Base-by-base conservation (phyloP, 768 basidiomycete genomes). In the Tricholoma saponaceum region DNA sequence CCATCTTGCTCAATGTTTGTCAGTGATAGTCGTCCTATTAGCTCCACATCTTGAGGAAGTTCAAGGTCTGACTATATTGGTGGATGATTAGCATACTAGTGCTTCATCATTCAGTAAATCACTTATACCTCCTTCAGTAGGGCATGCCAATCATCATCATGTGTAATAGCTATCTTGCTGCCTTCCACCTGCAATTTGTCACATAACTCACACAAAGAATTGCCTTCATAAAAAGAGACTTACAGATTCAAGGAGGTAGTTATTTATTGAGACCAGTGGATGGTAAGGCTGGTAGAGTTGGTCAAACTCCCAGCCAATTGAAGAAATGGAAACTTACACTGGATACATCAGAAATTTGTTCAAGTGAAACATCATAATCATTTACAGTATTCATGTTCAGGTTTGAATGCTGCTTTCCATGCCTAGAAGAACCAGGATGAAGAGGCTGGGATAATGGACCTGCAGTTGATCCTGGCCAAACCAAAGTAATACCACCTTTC, bases 101-200 rank as follows among this genome's bases (percentile, higher is more conserved):
- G 18, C 41, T 43, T 20, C 7, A 43, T 20, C 3, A 20, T 41
- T 18, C 6, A 2, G 7, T 3, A 20, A 14, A 43, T 43, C n/a
- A 14, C 13, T 22, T 33, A 2, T 53, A 64, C 63, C 28, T 60
- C 56, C 43, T 32, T 23, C 35, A 66, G 52, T 5, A 60, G 30
- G 4, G 58, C 53, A 46, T 44, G 18, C 61, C 59, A 66, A 46
- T 62, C 61, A 39, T 64, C 60, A 47, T 66, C 65, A 33, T 64
- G 61, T 25, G 60, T 51, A 7, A 66, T 28, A 26, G 60, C 62
- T 16, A 62, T 51, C 39, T 12, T 20, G 44, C 51, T 58, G 60
- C 13, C 7, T 52, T 33, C 30, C 16, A 32, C 14, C 44, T 16
- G n/a, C 13, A 18, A 39, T 41, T 18, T 5, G 25, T 4, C 35